These are phyloP conservation scores for Scalesia atractyloides DNA, from an alignment of 129 eudicot species.

Conservation along the genomic window DNA sequence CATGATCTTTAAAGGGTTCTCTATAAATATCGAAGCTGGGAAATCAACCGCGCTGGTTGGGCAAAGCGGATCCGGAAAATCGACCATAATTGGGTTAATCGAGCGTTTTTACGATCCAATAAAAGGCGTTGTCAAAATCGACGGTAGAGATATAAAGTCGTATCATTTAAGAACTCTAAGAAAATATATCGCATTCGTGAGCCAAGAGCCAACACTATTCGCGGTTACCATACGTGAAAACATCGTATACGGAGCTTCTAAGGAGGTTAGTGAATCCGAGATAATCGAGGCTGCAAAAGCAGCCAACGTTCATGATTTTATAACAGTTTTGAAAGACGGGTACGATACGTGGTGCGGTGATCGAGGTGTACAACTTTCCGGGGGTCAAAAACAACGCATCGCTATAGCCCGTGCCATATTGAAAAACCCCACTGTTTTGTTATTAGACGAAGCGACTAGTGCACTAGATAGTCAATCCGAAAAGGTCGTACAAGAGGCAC, in stretches of 20 bases:
- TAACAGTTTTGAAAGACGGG: constrained; percentile 67
- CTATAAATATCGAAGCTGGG: constrained; percentile 69
- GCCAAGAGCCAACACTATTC: constrained; percentile 86
- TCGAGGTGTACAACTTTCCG: constrained; percentile 70
- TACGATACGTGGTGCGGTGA: constrained; percentile 86
- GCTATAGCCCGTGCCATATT: constrained; percentile 79
- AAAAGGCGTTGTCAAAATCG: constrained; percentile 63
- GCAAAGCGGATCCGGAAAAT: constrained; percentile 91
- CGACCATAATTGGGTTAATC: constrained; percentile 76
- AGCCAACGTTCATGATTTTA: constrained; percentile 87
- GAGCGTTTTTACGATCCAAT: constrained; percentile 84
- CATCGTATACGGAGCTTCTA: constrained; percentile 64
- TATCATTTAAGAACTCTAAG: constrained; percentile 73
- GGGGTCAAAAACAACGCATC: constrained; percentile 78
- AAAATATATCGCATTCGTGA: constrained; percentile 83
- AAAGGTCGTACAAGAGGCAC: constrained; percentile 81
- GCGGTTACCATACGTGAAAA: constrained; percentile 73
- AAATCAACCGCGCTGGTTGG: constrained; percentile 91
- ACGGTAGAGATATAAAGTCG: constrained; percentile 67
- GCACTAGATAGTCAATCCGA: constrained; percentile 91
- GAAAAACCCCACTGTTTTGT: constrained; percentile 56
- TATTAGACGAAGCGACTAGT: constrained; percentile 89
- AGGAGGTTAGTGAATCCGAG: constrained; percentile 56
- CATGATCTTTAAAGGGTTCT: constrained; percentile 61
- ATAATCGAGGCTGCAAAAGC: constrained; percentile 75